Percentiles rank a stretch among this genome's conserved stretches.
Conservation (phyloP, 2,329 filamentous ascomycete genomes). For the Pochonia chlamydosporia region DNA sequence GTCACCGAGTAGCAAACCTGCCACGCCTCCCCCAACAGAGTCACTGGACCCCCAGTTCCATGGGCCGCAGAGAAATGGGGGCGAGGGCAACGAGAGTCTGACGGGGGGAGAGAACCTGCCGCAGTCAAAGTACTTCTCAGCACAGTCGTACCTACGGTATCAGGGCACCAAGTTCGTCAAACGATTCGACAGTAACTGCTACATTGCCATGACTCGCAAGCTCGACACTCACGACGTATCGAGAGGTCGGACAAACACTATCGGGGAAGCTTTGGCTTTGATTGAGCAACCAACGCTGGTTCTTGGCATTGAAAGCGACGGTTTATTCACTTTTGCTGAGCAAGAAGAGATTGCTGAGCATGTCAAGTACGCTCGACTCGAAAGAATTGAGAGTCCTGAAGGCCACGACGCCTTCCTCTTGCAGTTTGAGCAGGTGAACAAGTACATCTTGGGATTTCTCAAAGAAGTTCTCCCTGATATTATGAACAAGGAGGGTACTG, state of each 20-base stretch:
- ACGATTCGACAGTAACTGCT: conserved; percentile 97
- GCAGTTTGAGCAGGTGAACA: conserved; percentile 96
- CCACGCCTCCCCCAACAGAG: conserved; percentile 18
- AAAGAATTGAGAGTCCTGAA: conserved; percentile 88
- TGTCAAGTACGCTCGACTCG: conserved; percentile 70
- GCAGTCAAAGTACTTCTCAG: conserved; percentile 88
- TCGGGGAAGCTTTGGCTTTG: conserved; percentile 69
- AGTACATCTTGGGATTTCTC: conserved; percentile 78
- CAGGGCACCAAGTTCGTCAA: conserved; percentile 95
- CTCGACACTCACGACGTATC: conserved; percentile 96
- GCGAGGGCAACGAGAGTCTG: conserved; percentile 37
- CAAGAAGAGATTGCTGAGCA: conserved; percentile 84
- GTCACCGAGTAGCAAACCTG: conserved; percentile 15
- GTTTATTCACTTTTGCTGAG: conserved; percentile 94
- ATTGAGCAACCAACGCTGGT: conserved; percentile 89
- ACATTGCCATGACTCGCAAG: conserved; percentile 97
- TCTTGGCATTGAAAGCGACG: conserved; percentile 90
- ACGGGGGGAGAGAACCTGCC: conserved; percentile 46
- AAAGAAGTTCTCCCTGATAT: conserved; percentile 80
- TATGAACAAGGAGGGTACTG: conserved; percentile 59
- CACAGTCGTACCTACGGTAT: conserved; percentile 94
- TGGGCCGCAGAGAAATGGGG: conserved; percentile 37
- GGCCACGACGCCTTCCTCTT: conserved; percentile 95
- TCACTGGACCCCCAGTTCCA: conserved; percentile 61
- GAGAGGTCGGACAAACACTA: conserved; percentile 60